Evolutionary conservation across 148 eudicot species (phyloP).

Genomic region (Dysphania ambrosioides): DNA sequence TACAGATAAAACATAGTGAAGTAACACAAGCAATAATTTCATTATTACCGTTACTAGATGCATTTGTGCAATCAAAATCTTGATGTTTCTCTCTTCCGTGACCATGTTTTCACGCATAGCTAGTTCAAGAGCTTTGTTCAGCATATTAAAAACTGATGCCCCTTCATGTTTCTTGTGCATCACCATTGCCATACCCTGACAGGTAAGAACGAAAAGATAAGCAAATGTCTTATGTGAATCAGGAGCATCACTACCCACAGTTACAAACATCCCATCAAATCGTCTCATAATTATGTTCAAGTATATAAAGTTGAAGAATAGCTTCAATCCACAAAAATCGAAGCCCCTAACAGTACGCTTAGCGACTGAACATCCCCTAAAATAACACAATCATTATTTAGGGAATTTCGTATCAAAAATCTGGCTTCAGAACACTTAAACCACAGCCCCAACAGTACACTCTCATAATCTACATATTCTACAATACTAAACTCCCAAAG

Average conservation of each 20-base stretch:
- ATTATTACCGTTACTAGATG: slow-evolving; percentile 66
- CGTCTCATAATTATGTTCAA: not conserved
- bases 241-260: not conserved
- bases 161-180: slow-evolving; percentile 96
- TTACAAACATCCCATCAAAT: not conserved
- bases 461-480: not conserved
- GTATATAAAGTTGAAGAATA: not conserved
- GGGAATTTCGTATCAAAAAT: not conserved
- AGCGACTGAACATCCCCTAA: not conserved
- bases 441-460: not conserved
- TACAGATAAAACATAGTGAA: not conserved
- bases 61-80: slow-evolving; percentile 87
- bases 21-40: slow-evolving; percentile 2
- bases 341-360: not conserved
- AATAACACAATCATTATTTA: not conserved
- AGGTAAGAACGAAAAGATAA: slow-evolving; percentile 3
- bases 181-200: slow-evolving; percentile 93
- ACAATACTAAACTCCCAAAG: not conserved
- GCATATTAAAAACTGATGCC: slow-evolving; percentile 76
- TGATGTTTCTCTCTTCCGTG: slow-evolving; percentile 78
- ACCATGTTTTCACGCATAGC: slow-evolving; percentile 63
- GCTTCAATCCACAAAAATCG: not conserved
- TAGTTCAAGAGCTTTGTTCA: slow-evolving; percentile 56
- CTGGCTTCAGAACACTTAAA: not conserved
- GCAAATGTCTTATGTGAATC: slow-evolving; percentile 4